phyloP scores from a whole-genome alignment of 345 rosid species.

The Erysimum cheiranthoides region DNA sequence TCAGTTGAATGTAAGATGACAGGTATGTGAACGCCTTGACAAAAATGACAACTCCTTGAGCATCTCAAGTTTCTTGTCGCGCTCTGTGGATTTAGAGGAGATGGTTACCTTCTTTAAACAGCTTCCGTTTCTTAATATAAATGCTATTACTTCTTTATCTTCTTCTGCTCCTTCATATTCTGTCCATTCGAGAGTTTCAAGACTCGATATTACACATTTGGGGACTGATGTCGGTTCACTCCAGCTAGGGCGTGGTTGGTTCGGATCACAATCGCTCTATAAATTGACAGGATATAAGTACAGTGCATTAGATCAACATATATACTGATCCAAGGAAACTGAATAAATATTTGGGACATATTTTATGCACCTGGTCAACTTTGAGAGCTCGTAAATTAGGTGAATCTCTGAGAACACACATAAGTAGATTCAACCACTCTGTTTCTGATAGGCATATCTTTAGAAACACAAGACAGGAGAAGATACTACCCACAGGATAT shows the following conservation, averaged over 20 bases:
- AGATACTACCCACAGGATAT: slow-evolving; percentile 20
- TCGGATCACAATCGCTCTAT: background rate
- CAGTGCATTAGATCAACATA: background rate
- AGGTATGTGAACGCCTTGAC: background rate
- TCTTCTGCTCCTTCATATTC: background rate
- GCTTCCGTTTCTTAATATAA: slow-evolving; percentile 7
- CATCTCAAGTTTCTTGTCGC: slow-evolving; percentile 1
- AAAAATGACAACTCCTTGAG: background rate
- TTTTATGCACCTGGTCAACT: background rate
- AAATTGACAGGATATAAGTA: background rate
- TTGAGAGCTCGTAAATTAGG: slow-evolving; percentile 16
- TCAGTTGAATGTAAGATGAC: slow-evolving; percentile 5
- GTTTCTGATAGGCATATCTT: slow-evolving; percentile 22
- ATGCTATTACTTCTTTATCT: slow-evolving; percentile 16
- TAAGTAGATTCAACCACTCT: slow-evolving; percentile 31
- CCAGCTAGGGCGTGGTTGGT: background rate
- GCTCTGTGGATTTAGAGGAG: background rate
- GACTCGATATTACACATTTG: background rate
- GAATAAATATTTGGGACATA: background rate
- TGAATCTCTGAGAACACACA: slow-evolving; percentile 22
- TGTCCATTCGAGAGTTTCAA: background rate
- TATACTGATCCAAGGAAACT: background rate
- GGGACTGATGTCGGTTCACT: background rate
- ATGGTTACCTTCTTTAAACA: slow-evolving; percentile 7
- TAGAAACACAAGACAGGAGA: slow-evolving; percentile 5